A percentile compares a stretch with the other conserved stretches of the same genome.
Evolutionary conservation across 2,329 filamentous ascomycete species (phyloP).

Genomic region (Laburnicola sp.): DNA sequence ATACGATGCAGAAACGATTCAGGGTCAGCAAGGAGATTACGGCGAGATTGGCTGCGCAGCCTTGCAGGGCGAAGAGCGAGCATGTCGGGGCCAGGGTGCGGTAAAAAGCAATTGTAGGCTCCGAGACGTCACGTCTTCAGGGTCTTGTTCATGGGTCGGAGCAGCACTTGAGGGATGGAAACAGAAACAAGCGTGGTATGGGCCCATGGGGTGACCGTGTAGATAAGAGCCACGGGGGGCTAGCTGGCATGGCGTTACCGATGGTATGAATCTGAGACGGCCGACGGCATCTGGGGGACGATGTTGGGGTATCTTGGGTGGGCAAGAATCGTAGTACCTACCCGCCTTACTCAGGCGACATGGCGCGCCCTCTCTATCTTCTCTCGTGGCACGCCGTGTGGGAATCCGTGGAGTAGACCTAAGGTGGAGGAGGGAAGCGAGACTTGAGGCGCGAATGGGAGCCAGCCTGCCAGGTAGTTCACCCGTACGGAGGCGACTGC

Average conservation of each 20-base stretch:
- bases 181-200: slow-evolving; percentile 2
- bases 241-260: neutral
- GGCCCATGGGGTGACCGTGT: neutral
- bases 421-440: too few species aligned
- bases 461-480: too few species aligned
- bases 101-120: slow-evolving; percentile 7
- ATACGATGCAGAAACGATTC: neutral
- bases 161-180: neutral
- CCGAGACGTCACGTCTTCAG: neutral
- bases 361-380: too few species aligned
- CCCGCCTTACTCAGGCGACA: too few species aligned
- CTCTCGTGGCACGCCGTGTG: too few species aligned
- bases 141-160: slow-evolving; percentile 1
- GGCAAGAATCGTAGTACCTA: too few species aligned
- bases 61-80: slow-evolving; percentile 7
- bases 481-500: neutral
- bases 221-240: slow-evolving; percentile 1
- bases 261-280: neutral
- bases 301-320: too few species aligned
- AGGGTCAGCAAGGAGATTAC: neutral
- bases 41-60: slow-evolving; percentile 6
- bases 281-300: slow-evolving; percentile 1
- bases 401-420: too few species aligned
- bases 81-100: neutral
- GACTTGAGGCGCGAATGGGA: neutral